Conservation (phyloP, 2,329 filamentous ascomycete genomes). For the Paecilomyces dactylethromorphus region DNA sequence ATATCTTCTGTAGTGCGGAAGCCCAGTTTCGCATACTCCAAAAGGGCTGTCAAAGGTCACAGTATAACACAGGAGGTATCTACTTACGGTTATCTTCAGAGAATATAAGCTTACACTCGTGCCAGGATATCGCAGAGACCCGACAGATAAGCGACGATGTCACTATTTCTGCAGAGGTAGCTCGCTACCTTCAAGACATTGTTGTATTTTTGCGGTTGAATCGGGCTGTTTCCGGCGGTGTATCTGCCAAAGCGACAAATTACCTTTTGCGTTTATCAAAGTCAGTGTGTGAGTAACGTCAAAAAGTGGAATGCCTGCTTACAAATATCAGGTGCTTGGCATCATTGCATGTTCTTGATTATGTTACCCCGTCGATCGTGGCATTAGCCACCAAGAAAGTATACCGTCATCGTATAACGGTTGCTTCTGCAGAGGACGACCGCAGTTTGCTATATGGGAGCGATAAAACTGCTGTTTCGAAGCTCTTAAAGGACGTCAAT, state of each 20-base stretch:
- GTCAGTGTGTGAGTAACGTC: constrained; percentile 26
- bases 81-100: constrained; percentile 12
- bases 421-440: constrained; percentile 65
- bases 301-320: constrained; percentile 12
- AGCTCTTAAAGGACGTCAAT: constrained; percentile 55
- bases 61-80: constrained; percentile 18
- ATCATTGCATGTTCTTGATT: constrained; percentile 72
- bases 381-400: constrained; percentile 77
- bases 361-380: constrained; percentile 77
- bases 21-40: constrained; percentile 11
- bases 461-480: constrained; percentile 60
- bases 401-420: constrained; percentile 74
- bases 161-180: constrained; percentile 66
- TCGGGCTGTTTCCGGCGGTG: constrained; percentile 71
- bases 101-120: constrained; percentile 2
- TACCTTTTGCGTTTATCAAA: constrained; percentile 65
- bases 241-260: constrained; percentile 70
- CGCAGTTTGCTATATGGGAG: constrained; percentile 93
- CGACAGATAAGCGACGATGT: constrained; percentile 53
- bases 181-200: constrained; percentile 81
- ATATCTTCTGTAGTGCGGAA: constrained; percentile 31
- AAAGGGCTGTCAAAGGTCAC: constrained; percentile 6
- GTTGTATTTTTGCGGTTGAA: constrained; percentile 81
- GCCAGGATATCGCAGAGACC: constrained; percentile 49
- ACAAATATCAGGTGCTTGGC: constrained; percentile 58